Evolutionary conservation across 176 grass and related monocot genomes (phyloP).

Genomic region (Phoenix dactylifera): DNA sequence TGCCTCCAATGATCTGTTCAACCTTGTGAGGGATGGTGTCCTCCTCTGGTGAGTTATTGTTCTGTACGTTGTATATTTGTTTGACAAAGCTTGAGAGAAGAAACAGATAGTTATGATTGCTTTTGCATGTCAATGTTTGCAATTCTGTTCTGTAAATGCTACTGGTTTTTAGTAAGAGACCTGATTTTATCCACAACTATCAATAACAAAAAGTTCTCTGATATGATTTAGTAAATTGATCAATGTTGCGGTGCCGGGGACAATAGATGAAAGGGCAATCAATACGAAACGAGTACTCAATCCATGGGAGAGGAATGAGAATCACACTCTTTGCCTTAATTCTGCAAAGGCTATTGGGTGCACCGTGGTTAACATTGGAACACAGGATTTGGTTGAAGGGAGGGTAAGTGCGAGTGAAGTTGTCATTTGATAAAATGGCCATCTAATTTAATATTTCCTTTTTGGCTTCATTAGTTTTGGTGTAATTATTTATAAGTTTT

Average conservation of each 20-base stretch:
- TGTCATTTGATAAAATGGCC: not conserved
- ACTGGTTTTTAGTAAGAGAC: no score
- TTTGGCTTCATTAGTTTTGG: not conserved
- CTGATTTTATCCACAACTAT: no score
- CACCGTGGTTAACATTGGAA: slow-evolving; percentile 98
- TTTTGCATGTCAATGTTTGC: no score
- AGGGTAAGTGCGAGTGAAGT: slow-evolving; percentile 42
- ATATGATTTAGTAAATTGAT: slow-evolving; percentile 83
- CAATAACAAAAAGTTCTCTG: not conserved
- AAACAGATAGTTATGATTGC: no score
- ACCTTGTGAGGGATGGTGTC: slow-evolving; percentile 85
- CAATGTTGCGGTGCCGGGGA: slow-evolving; percentile 90
- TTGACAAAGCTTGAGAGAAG: no score
- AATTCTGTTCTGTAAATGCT: no score
- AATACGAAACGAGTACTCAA: slow-evolving; percentile 98
- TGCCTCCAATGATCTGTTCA: slow-evolving; percentile 59
- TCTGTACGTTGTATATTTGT: no score
- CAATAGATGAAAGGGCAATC: slow-evolving; percentile 98
- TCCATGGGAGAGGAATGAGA: slow-evolving; percentile 98
- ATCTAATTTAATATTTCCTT: slow-evolving; percentile 11
- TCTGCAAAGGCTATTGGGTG: slow-evolving; percentile 99
- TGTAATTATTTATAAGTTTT: no score
- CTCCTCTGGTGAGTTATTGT: slow-evolving; percentile 63
- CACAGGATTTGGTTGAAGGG: slow-evolving; percentile 95
- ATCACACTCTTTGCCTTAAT: slow-evolving; percentile 98